Percentiles rank a stretch among this genome's conserved stretches.
These are phyloP conservation scores for Galerina marginata DNA, from an alignment of 768 basidiomycete species.

Conservation along the genomic window DNA sequence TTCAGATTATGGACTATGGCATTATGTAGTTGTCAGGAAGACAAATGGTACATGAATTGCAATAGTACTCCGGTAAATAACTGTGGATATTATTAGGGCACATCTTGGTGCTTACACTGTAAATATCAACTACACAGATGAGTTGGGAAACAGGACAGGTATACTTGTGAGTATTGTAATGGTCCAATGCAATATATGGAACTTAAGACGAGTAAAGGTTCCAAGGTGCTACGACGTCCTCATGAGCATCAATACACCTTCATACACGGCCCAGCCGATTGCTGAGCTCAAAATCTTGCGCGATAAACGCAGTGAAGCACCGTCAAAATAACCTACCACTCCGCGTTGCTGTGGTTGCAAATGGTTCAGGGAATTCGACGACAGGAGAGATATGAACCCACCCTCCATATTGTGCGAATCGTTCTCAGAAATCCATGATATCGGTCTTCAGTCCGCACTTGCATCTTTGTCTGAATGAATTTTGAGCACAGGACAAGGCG, in stretches of 20 bases:
- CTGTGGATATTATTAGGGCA: too few species aligned
- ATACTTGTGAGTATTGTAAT: too few species aligned
- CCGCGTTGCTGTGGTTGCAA: slow-evolving; percentile 71
- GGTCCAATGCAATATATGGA: background rate
- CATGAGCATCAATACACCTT: slow-evolving; percentile 71
- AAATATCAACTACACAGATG: background rate
- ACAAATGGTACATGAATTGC: too few species aligned
- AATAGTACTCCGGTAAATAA: too few species aligned
- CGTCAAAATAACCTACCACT: slow-evolving; percentile 82
- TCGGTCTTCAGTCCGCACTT: slow-evolving; percentile 79
- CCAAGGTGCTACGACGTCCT: slow-evolving; percentile 28
- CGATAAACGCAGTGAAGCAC: slow-evolving; percentile 79
- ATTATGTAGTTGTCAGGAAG: too few species aligned
- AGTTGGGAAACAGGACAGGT: background rate
- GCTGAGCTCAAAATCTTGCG: slow-evolving; percentile 89
- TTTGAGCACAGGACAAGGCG: background rate
- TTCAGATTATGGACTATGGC: too few species aligned
- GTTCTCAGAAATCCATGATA: slow-evolving; percentile 79
- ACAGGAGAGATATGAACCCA: slow-evolving; percentile 35
- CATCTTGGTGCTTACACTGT: background rate
- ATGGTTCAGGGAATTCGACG: background rate
- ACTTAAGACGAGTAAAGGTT: background rate
- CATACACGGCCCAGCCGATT: slow-evolving; percentile 92
- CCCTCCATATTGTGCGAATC: slow-evolving; percentile 68
- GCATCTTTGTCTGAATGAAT: slow-evolving; percentile 78